These are phyloP conservation scores for Endoconidiophora laricicola DNA, from an alignment of 2,329 filamentous ascomycete genomes.

Conservation along the genomic window DNA sequence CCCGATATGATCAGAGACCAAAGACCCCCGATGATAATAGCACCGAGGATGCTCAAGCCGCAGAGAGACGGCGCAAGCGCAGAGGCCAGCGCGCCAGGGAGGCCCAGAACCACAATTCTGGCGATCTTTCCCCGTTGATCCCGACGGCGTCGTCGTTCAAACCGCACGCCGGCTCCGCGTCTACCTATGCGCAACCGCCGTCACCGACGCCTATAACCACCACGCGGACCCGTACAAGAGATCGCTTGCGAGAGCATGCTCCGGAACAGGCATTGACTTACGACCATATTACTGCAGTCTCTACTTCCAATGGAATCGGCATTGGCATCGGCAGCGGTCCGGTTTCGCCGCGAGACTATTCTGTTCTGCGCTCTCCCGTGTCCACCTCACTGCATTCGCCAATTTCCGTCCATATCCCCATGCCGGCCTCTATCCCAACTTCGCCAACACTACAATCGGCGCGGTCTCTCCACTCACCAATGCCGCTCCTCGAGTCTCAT, in stretches of 20 bases:
- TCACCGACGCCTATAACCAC: slow-evolving; percentile 8
- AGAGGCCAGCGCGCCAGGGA: slow-evolving; percentile 9
- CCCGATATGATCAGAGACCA: slow-evolving; percentile 2
- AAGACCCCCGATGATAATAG: slow-evolving; percentile 5
- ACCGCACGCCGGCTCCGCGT: not conserved
- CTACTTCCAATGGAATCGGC: not conserved
- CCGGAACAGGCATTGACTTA: not conserved
- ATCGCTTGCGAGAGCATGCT: slow-evolving; percentile 11
- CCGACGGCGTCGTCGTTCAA: slow-evolving; percentile 6
- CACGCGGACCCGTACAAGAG: slow-evolving; percentile 9
- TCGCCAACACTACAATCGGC: slow-evolving; percentile 1
- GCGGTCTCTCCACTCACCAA: slow-evolving; percentile 4
- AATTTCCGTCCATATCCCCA: slow-evolving; percentile 1
- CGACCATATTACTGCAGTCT: not conserved
- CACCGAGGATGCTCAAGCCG: slow-evolving; percentile 11
- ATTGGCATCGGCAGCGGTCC: not conserved
- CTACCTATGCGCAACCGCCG: slow-evolving; percentile 3
- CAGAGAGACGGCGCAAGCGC: slow-evolving; percentile 10
- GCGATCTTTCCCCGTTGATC: slow-evolving; percentile 12
- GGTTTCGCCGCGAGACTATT: not conserved
- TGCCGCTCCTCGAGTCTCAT: not conserved
- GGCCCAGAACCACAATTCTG: slow-evolving; percentile 4
- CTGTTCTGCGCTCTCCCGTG: not conserved
- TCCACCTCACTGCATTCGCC: not conserved
- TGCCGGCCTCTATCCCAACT: not conserved